A percentile compares a stretch with the other conserved stretches of the same genome.
Evolutionary conservation across 2,329 filamentous ascomycete genomes (phyloP).

Genomic region (Trichoderma sp.): DNA sequence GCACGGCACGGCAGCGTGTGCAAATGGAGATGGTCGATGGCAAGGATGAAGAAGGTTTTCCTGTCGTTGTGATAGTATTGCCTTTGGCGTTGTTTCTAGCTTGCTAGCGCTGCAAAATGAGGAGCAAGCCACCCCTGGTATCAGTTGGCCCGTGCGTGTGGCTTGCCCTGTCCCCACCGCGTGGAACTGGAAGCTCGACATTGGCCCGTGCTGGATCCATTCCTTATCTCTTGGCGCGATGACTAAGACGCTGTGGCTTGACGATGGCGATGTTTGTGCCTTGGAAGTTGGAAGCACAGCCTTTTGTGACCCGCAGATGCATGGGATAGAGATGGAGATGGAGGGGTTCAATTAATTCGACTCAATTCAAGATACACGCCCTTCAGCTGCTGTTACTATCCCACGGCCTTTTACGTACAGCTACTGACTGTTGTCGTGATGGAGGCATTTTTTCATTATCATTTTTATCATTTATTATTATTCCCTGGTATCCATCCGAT

Average conservation of each 20-base stretch:
- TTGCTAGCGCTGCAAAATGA: not conserved
- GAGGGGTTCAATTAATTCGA: not conserved
- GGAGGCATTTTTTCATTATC: not conserved
- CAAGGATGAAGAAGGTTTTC: constrained; percentile 16
- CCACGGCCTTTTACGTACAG: not conserved
- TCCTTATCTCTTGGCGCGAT: constrained; percentile 20
- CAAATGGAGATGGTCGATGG: constrained; percentile 2
- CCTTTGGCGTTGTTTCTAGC: constrained; percentile 1
- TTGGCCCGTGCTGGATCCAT: constrained; percentile 9
- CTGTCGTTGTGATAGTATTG: constrained; percentile 11
- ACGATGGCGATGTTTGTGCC: constrained; percentile 13
- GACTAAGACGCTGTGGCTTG: constrained; percentile 20
- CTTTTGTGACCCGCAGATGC: not conserved
- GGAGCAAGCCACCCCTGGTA: constrained; percentile 13
- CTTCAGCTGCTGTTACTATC: not conserved
- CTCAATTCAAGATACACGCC: not conserved
- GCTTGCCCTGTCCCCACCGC: not conserved
- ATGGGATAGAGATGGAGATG: not conserved
- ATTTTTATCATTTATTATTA: not conserved
- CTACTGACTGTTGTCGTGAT: not conserved
- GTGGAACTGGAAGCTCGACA: not conserved
- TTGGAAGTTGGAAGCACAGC: constrained; percentile 11
- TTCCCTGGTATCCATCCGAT: not conserved
- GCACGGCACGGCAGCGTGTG: constrained; percentile 3
- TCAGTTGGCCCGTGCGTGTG: constrained; percentile 11